These are phyloP conservation scores for Aspergillus nidulans DNA, from an alignment of 495 filamentous ascomycete species.

Conservation along the genomic window DNA sequence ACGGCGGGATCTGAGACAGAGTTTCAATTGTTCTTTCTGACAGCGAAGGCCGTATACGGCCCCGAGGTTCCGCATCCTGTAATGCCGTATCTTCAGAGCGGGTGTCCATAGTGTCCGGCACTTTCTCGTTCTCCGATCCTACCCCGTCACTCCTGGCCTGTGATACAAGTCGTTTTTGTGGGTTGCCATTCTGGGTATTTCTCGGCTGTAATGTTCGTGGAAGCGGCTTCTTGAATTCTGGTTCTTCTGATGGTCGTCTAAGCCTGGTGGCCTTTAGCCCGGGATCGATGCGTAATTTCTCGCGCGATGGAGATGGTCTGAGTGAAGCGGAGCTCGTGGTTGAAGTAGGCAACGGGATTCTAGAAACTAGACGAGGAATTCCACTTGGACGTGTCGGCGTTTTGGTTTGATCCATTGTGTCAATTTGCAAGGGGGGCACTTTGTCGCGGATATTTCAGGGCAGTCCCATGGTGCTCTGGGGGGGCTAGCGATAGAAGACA, in stretches of 20 bases:
- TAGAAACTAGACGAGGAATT: slow-evolving; percentile 39
- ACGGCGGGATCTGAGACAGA: slow-evolving; percentile 58
- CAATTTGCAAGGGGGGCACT: not conserved
- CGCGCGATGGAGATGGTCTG: slow-evolving; percentile 43
- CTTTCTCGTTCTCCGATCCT: slow-evolving; percentile 17
- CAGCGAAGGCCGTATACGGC: slow-evolving; percentile 49
- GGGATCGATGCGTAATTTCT: slow-evolving; percentile 38
- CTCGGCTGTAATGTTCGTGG: slow-evolving; percentile 26
- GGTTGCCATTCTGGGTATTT: slow-evolving; percentile 16
- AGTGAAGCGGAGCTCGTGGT: slow-evolving; percentile 32
- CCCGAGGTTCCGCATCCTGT: slow-evolving; percentile 26
- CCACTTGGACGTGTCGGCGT: slow-evolving; percentile 30
- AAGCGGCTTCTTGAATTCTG: slow-evolving; percentile 34
- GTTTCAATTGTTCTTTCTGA: slow-evolving; percentile 69
- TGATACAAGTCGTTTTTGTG: slow-evolving; percentile 17
- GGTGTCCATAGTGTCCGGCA: slow-evolving; percentile 5
- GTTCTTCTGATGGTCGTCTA: slow-evolving; percentile 39
- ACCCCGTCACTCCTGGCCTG: slow-evolving; percentile 16
- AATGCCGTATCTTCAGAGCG: slow-evolving; percentile 2
- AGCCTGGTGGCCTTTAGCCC: slow-evolving; percentile 34
- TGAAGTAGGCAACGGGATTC: slow-evolving; percentile 40
- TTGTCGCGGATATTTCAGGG: not conserved
- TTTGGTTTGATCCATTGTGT: slow-evolving; percentile 33
- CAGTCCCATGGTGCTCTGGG: slow-evolving; percentile 9
- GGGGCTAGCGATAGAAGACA: not conserved